A percentile compares a stretch with the other conserved stretches of the same genome.
Conservation (phyloP, 176 grass and related monocot genomes). For the Olyra latifolia region DNA sequence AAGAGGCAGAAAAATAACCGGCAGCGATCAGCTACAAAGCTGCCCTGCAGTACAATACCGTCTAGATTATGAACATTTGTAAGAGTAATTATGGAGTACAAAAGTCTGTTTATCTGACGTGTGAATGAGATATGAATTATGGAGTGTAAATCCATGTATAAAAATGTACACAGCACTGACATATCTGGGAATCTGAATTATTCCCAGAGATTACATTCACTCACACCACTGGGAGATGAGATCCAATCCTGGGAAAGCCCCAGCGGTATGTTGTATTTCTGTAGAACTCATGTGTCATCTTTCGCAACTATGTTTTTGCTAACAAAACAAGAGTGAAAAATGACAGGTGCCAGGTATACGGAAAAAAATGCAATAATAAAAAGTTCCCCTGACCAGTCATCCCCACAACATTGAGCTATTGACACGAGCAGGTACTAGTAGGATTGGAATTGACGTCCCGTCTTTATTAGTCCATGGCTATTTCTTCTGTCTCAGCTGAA, state of each 20-base stretch:
- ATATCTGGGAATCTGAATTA: not conserved
- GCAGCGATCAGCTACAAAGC: not conserved
- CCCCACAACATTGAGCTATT: not conserved
- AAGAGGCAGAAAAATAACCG: not conserved
- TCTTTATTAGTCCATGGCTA: conserved; percentile 27
- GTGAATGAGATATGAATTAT: not conserved
- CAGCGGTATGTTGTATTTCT: not conserved
- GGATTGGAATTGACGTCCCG: not conserved
- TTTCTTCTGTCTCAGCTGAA: conserved; percentile 3
- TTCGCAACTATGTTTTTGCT: not conserved
- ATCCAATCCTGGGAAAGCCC: not conserved
- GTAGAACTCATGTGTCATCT: not conserved
- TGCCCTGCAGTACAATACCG: not conserved
- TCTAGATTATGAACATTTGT: not conserved
- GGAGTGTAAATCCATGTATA: not conserved
- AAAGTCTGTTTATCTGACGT: not conserved
- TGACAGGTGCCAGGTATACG: not conserved
- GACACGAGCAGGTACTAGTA: not conserved
- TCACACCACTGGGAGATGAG: not conserved
- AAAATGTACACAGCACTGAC: not conserved
- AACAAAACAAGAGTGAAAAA: not conserved
- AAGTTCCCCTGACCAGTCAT: not conserved
- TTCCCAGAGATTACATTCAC: not conserved
- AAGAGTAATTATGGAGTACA: not conserved
- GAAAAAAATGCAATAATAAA: not conserved